Base-by-base conservation (phyloP, 1,284 basidiomycete genomes). In the Wolfiporia cocos region DNA sequence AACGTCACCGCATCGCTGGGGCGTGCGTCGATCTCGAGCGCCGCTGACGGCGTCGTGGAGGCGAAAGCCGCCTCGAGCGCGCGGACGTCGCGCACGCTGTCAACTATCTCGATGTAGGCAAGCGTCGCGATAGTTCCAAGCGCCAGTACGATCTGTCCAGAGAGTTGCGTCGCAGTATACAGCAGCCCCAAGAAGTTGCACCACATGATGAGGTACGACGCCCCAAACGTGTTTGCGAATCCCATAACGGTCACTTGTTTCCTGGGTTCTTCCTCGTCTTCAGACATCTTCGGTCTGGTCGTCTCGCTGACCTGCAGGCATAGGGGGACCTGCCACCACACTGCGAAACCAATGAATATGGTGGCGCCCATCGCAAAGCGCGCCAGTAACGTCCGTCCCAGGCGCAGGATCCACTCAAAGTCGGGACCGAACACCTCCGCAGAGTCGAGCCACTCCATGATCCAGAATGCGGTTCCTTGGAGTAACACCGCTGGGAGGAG, bases 211-310 rank as follows among this genome's bases (percentile, higher is more conserved):
- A 94, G 65, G 61, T 92, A 96, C 0, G 86, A 81, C 15, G 92
- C 81, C 3, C 93, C 96, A 52, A 86, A 91, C 0, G 87, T 80
- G 61, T 99, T 98, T 0, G 88, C 87, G 56, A 88, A 96, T 0
- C 95, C 93, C 1, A 92, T 66, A 0, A 98, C 75, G 15, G 74
- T 76, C 38, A 92, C 76, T 53, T 76, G 67, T 10, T 58, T 59
- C 42, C 65, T 71, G 39, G 45, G 55, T 43, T 51, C 51, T 42
- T 46, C 42, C 17, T 34, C 43, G 0, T 34, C 42, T 15, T 46
- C 37, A 5, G 29, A 28, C 4, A 18, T 5, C 30, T 24, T 19
- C 15, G 34, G 19, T 22, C 10, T 30, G 20, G 39, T 28, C n/a
- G 33, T 34, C 15, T 21, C 47, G 22, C 63, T 58, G 42, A 93